Conservation (phyloP, 1,139 yeast species). For the Kodamaea anthophila region DNA sequence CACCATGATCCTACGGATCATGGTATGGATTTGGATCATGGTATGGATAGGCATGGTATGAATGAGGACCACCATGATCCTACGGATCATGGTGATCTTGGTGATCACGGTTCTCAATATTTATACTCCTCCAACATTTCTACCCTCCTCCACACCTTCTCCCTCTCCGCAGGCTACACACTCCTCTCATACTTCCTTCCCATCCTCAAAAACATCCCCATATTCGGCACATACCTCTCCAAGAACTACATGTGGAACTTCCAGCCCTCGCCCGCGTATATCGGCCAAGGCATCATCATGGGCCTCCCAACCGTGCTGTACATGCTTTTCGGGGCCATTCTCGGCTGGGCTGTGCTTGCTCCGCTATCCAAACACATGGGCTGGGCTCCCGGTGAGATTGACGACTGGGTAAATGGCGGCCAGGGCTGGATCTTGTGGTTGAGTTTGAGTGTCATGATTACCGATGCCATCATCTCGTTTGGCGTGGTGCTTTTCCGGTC, state of each 20-base stretch:
- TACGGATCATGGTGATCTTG: no score
- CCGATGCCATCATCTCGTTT: constrained; percentile 83
- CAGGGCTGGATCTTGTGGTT: constrained; percentile 99
- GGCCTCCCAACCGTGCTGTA: constrained; percentile 87
- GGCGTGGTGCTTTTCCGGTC: constrained; percentile 54
- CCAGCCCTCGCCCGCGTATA: constrained; percentile 95
- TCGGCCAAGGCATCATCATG: constrained; percentile 98
- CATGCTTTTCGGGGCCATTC: constrained; percentile 81
- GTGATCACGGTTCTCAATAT: no score
- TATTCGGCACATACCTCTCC: constrained; percentile 68
- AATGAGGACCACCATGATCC: constrained; percentile 2
- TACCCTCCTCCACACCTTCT: constrained; percentile 55
- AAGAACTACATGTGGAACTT: constrained; percentile 73
- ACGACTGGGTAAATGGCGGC: constrained; percentile 89
- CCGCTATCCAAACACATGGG: constrained; percentile 64
- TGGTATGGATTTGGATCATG: no score
- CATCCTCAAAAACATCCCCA: constrained; percentile 56
- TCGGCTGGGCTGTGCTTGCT: constrained; percentile 90
- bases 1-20: constrained; percentile 2
- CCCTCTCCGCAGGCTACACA: constrained; percentile 68
- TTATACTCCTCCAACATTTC: constrained; percentile 56
- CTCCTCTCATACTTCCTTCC: constrained; percentile 69
- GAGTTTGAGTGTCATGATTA: constrained; percentile 87
- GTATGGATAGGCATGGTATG: no score
- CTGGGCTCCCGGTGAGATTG: constrained; percentile 89